Evolutionary conservation across 768 basidiomycete genomes (phyloP), one percentile per base, ranked within the genome.

Genomic region (Mycena chlorophos): DNA sequence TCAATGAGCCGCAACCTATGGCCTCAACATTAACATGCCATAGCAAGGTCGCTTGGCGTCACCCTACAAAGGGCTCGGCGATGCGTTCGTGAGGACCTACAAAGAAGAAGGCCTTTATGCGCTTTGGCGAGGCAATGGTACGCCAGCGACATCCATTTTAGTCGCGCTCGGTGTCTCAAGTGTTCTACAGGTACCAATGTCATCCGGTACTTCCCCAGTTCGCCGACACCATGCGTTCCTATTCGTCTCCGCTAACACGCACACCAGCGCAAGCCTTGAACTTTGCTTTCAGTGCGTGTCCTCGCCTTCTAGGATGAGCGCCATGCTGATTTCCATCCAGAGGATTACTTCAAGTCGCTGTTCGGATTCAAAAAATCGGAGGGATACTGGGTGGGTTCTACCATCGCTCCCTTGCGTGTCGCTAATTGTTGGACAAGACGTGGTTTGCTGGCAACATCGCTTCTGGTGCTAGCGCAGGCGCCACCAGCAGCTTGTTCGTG

Each of bases 361-460:
- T 92, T 92, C 71, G 88, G 88, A 57, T 91, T 89, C 82, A 88
- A 85, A 77, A 90, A 91, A 79, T 74, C 74, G 39, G 91, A 92
- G 1, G 91, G 91, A 46, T 92, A 91, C 79, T 87, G 86, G 83
- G 84, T 66, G 67, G 26, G 40, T 22, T 22, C 43, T 14, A 2
- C 14, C 10, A 30, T 29, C 17, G 3, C 30, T 23, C 40, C 4
- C 5, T 17, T 23, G 20, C 40, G 13, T 42, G 13, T 42, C 8
- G 17, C 40, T 42, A 31, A 19, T 20, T 1, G 10, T n/a, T 20
- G 6, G 37, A 31, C n/a, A 57, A 60, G 60, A 55, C 54, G 30
- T 92, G 89, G 89, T 89, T 92, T 70, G 85, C 71, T 68, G 91
- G 91, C 63, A 93, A 92, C 73, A 83, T 92, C 52, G 85, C 85